Conservation (phyloP, 1,139 yeast species). For the Zygoascus hellenicus region DNA sequence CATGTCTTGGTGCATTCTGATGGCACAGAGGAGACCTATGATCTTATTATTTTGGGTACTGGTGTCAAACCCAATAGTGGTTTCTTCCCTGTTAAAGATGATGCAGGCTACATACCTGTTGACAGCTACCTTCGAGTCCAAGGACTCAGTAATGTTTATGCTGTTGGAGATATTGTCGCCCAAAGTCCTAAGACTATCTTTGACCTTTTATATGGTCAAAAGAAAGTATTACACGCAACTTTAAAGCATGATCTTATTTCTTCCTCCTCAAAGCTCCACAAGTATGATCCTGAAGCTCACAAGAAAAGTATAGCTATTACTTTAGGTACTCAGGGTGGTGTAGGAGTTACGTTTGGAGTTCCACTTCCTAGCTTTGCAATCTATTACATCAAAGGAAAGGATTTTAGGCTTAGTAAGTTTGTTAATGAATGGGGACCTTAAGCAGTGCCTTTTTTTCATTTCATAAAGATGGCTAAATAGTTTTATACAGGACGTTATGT, state of each 20-base stretch:
- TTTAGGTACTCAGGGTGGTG: slow-evolving; percentile 21
- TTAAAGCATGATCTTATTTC: slow-evolving; percentile 17
- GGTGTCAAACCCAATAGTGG: slow-evolving; percentile 26
- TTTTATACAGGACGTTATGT: no score
- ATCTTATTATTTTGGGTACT: slow-evolving; percentile 19
- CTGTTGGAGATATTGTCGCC: slow-evolving; percentile 26
- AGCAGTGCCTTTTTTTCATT: not conserved
- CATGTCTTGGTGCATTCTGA: slow-evolving; percentile 15
- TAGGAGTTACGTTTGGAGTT: slow-evolving; percentile 21
- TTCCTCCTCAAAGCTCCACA: slow-evolving; percentile 7
- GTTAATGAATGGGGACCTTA: slow-evolving; percentile 1
- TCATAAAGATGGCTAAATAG: no score
- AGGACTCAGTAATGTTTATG: slow-evolving; percentile 22
- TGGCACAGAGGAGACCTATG: slow-evolving; percentile 17
- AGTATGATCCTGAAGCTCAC: slow-evolving; percentile 10
- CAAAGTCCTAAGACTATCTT: slow-evolving; percentile 16
- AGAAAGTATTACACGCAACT: slow-evolving; percentile 14
- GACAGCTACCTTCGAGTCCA: slow-evolving; percentile 23
- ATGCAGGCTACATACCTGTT: slow-evolving; percentile 17
- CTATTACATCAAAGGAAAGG: slow-evolving; percentile 17
- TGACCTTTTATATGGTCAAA: slow-evolving; percentile 18
- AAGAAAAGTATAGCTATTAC: slow-evolving; percentile 18
- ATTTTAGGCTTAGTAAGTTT: slow-evolving; percentile 14
- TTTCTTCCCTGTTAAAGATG: slow-evolving; percentile 19
- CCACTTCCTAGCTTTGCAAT: slow-evolving; percentile 22